Conservation (phyloP, 768 basidiomycete species). For the Suillus subaureus region DNA sequence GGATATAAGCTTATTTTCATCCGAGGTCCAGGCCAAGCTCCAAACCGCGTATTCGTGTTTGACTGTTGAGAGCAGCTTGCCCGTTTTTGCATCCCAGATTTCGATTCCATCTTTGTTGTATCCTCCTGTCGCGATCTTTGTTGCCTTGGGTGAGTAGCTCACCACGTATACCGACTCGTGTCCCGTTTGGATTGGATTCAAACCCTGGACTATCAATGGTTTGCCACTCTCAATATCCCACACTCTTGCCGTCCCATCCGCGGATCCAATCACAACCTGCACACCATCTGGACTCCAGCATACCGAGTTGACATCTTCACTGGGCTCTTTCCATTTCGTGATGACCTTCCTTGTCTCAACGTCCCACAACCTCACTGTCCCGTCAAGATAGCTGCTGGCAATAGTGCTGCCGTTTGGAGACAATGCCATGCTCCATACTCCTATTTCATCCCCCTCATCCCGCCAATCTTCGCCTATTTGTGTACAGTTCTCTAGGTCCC, state of each 20-base stretch:
- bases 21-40: not conserved
- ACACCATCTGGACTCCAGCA: conserved; percentile 12
- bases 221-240: conserved; percentile 1
- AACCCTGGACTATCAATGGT: not conserved
- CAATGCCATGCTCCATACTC: not conserved
- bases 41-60: not conserved
- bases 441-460: conserved; percentile 9
- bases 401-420: not conserved
- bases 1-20: conserved; percentile 1
- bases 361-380: conserved; percentile 5
- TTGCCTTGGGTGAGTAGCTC: conserved; percentile 2
- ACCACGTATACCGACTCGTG: not conserved
- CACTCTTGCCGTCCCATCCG: conserved; percentile 15
- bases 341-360: conserved; percentile 1
- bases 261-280: conserved; percentile 15
- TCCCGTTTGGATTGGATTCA: conserved; percentile 3
- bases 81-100: not conserved
- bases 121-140: conserved; percentile 2
- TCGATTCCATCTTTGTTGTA: not conserved
- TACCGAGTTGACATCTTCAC: not conserved
- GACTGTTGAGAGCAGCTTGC: not conserved
- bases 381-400: not conserved
- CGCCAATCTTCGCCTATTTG: conserved; percentile 7
- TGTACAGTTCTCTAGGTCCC: conserved; percentile 29
- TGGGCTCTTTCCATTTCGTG: not conserved